Evolutionary conservation across 2,329 filamentous ascomycete genomes (phyloP).

Genomic region (Colletotrichum godetiae): DNA sequence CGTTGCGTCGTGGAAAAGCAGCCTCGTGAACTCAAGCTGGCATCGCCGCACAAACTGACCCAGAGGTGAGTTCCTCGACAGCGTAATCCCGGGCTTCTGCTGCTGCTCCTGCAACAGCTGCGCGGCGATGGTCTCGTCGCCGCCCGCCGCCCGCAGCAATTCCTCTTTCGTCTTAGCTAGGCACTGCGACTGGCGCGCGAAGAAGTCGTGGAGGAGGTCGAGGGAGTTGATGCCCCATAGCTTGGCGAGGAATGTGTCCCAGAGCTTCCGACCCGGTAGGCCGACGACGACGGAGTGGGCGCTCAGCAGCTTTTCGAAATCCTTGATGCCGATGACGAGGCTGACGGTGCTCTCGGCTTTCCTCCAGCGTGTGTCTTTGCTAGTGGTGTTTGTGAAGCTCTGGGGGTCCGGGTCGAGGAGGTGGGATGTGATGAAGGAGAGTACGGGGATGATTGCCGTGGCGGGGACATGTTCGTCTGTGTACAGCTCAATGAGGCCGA

Average conservation of each 20-base stretch:
- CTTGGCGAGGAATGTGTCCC: constrained; percentile 84
- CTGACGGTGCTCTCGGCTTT: constrained; percentile 62
- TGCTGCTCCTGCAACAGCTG: constrained; percentile 34
- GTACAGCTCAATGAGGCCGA: constrained; percentile 86
- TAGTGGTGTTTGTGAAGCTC: constrained; percentile 40
- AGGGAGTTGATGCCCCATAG: constrained; percentile 88
- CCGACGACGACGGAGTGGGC: constrained; percentile 63
- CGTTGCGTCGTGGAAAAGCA: constrained; percentile 83
- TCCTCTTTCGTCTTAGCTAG: constrained; percentile 73
- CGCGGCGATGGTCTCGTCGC: constrained; percentile 51
- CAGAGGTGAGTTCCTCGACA: constrained; percentile 81
- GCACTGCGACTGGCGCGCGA: constrained; percentile 68
- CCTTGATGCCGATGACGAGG: constrained; percentile 65
- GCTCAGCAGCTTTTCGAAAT: constrained; percentile 69
- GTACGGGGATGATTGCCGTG: constrained; percentile 76
- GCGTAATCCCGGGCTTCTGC: constrained; percentile 63
- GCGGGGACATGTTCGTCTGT: constrained; percentile 76
- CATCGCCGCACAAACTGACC: constrained; percentile 83
- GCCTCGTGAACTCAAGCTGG: constrained; percentile 80
- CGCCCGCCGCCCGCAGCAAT: constrained; percentile 63
- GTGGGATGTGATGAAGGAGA: constrained; percentile 83
- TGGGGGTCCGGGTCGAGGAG: constrained; percentile 63
- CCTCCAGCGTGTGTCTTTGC: constrained; percentile 53
- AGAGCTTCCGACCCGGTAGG: constrained; percentile 83
- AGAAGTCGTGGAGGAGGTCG: constrained; percentile 82